Evolutionary conservation across 164 flowering plant genomes (phyloP), one percentile per base, ranked within the genome.

Genomic region (Vitis labrusca): DNA sequence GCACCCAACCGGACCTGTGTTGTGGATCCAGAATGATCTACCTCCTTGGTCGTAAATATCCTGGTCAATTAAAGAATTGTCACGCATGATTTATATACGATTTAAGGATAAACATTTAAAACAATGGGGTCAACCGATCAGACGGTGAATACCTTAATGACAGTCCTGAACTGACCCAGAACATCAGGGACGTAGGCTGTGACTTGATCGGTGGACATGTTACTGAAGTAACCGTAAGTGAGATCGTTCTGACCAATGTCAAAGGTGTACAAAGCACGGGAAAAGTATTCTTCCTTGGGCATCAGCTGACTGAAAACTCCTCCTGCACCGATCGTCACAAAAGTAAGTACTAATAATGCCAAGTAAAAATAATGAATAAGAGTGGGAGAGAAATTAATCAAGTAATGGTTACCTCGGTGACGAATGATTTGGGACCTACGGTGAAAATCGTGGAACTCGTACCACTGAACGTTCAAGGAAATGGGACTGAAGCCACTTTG

Each of bases 171-270:
- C 63, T 77, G 75, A 32, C 10, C 57, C 10, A 81, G 3, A 1
- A 80, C 64, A 23, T 84, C 82, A 5, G 86, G 86, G 10, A 83
- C 63, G 48, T 67, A 75, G 0, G 74, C 77, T 58, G 50, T 37
- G 15, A 79, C 83, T 73, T 79, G 30, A 37, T 65, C 72, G 1
- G 69, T 64, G 8, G 83, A 37, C 83, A 72, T 79, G 77, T 85
- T 81, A 9, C 19, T 61, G 63, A 72, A 77, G 59, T 68, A 83
- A 2, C 85, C 87, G 7, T 80, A 66, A 0, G 84, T 74, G 16
- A 87, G 77, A 64, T 87, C 88, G 59, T 87, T 87, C 59, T 85
- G 89, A 52, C 91, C 91, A 8, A 87, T 83, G 58, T 87, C 91
- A 30, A 85, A 82, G 0, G 88, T 87, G 79, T 85, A 87, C 57